These are phyloP conservation scores for Ajuga reptans DNA, from an alignment of 305 asterid genomes.

Conservation along the genomic window DNA sequence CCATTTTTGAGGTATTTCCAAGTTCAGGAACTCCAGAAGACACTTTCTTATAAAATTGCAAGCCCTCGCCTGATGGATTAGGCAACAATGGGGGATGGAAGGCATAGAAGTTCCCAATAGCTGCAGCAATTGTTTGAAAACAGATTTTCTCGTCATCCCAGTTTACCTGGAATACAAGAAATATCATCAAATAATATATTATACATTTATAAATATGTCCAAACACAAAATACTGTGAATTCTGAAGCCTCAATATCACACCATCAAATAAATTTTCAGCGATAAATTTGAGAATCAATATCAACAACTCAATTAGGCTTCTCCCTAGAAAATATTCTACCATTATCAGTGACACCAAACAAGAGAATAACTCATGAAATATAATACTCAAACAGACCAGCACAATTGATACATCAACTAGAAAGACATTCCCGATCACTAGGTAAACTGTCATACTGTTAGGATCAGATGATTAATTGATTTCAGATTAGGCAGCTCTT, in stretches of 20 bases:
- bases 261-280: not conserved
- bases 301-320: not conserved
- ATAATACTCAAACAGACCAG: not conserved
- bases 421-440: not conserved
- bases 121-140: slow-evolving; percentile 91
- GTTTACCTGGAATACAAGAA: slow-evolving; percentile 48
- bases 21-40: slow-evolving; percentile 33
- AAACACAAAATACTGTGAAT: not conserved
- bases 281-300: slow-evolving; percentile 7
- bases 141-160: slow-evolving; percentile 86
- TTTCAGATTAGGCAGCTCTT: not conserved
- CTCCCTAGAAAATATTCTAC: not conserved
- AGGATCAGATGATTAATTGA: not conserved
- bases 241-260: not conserved
- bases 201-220: not conserved
- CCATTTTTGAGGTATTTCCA: slow-evolving; percentile 30
- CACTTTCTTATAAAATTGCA: slow-evolving; percentile 56
- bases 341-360: not conserved
- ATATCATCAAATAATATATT: slow-evolving; percentile 13
- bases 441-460: not conserved
- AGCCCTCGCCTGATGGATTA: slow-evolving; percentile 69
- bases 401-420: not conserved
- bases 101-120: slow-evolving; percentile 83
- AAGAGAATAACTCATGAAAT: not conserved
- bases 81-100: slow-evolving; percentile 93